Conservation (phyloP, 1,284 basidiomycete species). For the Fomes fomentarius region DNA sequence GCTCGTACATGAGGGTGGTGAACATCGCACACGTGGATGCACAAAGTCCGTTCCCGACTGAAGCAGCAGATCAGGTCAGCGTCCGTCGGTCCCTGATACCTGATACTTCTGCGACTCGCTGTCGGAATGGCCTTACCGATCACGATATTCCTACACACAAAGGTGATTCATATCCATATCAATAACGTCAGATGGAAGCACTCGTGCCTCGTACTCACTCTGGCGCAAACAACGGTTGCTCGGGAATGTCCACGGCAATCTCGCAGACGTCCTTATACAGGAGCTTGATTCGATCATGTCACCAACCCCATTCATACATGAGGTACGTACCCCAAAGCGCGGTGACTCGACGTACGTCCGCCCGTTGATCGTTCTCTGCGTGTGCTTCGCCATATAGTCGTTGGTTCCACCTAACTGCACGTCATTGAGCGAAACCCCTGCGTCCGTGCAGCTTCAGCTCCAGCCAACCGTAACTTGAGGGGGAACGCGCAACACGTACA, state of each 20-base stretch:
- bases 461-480: no score
- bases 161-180: neutral
- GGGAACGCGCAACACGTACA: slow-evolving; percentile 38
- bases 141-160: slow-evolving; percentile 48
- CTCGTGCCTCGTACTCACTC: slow-evolving; percentile 44
- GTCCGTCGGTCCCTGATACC: no score
- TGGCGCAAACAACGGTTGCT: slow-evolving; percentile 53
- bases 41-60: slow-evolving; percentile 53
- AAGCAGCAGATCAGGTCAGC: slow-evolving; percentile 6
- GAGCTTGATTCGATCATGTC: neutral
- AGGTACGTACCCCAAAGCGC: slow-evolving; percentile 50
- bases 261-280: slow-evolving; percentile 37
- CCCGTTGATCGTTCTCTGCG: slow-evolving; percentile 51
- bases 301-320: neutral
- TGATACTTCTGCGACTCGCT: no score
- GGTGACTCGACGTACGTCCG: slow-evolving; percentile 55
- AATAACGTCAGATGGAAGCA: neutral
- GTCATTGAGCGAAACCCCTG: no score
- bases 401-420: slow-evolving; percentile 30
- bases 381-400: slow-evolving; percentile 54
- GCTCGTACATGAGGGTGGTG: slow-evolving; percentile 63
- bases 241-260: slow-evolving; percentile 49
- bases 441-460: no score
- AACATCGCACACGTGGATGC: slow-evolving; percentile 72
- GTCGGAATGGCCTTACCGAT: no score